phyloP scores from a whole-genome alignment of 495 filamentous ascomycete genomes.

The Hypoxylon cercidicola region DNA sequence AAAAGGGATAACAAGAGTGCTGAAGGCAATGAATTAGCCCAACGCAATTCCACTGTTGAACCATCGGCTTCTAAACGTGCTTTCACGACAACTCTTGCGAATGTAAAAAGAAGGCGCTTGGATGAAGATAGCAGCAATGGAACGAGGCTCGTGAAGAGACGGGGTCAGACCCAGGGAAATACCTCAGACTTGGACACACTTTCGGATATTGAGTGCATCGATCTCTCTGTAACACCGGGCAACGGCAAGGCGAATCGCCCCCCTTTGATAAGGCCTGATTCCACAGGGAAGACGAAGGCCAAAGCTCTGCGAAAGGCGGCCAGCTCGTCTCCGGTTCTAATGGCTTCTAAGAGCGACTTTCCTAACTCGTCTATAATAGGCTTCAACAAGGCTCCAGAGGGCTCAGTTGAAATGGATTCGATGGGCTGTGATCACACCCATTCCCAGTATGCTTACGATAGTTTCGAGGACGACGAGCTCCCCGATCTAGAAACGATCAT shows the following conservation, averaged over 20 bases:
- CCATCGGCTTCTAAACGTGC: neutral
- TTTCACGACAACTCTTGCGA: neutral
- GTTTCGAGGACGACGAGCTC: conserved; percentile 28
- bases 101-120: conserved; percentile 31
- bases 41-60: neutral
- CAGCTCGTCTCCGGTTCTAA: conserved; percentile 22
- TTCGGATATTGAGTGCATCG: conserved; percentile 52
- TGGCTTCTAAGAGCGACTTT: conserved; percentile 18
- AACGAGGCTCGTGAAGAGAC: conserved; percentile 2
- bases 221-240: conserved; percentile 38
- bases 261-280: neutral
- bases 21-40: neutral
- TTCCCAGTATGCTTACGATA: conserved; percentile 23
- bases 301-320: conserved; percentile 4
- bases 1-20: conserved; percentile 39
- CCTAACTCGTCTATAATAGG: neutral
- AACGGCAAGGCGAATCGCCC: conserved; percentile 24
- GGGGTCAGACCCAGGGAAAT: conserved; percentile 1
- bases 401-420: neutral
- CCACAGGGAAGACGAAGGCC: neutral
- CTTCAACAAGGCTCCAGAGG: neutral
- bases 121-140: neutral
- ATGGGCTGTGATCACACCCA: neutral
- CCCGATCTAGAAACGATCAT: conserved; percentile 40
- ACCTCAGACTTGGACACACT: conserved; percentile 14